A percentile compares a stretch with the other conserved stretches of the same genome.
Conservation (phyloP, 306 rosid genomes). For the Trifolium repens region DNA sequence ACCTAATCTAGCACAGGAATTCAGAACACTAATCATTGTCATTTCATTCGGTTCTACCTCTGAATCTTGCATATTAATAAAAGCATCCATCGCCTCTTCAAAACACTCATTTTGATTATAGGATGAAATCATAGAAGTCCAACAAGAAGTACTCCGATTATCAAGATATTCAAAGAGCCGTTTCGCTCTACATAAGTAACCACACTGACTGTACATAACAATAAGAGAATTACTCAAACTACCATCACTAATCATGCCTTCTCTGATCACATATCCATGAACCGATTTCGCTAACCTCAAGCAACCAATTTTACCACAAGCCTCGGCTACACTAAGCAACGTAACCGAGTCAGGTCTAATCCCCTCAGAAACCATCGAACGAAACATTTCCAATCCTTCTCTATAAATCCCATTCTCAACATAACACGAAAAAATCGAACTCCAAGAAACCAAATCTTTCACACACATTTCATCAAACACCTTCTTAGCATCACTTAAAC, state of each 20-base stretch:
- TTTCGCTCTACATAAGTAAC: slow-evolving; percentile 56
- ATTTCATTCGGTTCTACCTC: slow-evolving; percentile 65
- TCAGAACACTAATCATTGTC: slow-evolving; percentile 62
- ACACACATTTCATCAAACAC: slow-evolving; percentile 71
- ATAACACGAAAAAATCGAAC: slow-evolving; percentile 64
- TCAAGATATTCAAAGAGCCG: slow-evolving; percentile 46
- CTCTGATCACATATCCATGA: slow-evolving; percentile 70
- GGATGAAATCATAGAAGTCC: slow-evolving; percentile 83
- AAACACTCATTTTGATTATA: slow-evolving; percentile 60
- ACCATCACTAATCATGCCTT: slow-evolving; percentile 50
- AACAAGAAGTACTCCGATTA: slow-evolving; percentile 55
- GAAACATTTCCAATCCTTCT: slow-evolving; percentile 70
- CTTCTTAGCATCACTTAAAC: slow-evolving; percentile 57
- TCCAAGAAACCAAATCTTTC: slow-evolving; percentile 81
- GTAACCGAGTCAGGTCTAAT: slow-evolving; percentile 68
- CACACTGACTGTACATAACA: slow-evolving; percentile 76
- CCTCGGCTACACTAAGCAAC: slow-evolving; percentile 70
- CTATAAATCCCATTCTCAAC: slow-evolving; percentile 64
- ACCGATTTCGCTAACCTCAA: slow-evolving; percentile 61
- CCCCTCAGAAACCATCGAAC: slow-evolving; percentile 60
- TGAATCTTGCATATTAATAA: slow-evolving; percentile 58
- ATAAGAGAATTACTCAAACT: slow-evolving; percentile 61
- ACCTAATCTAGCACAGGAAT: slow-evolving; percentile 73
- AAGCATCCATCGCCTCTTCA: slow-evolving; percentile 54
- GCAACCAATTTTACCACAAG: slow-evolving; percentile 69